A percentile compares a stretch with the other conserved stretches of the same genome.
These are phyloP conservation scores for Fagopyrum tataricum DNA, from an alignment of 148 eudicot genomes.

Conservation along the genomic window DNA sequence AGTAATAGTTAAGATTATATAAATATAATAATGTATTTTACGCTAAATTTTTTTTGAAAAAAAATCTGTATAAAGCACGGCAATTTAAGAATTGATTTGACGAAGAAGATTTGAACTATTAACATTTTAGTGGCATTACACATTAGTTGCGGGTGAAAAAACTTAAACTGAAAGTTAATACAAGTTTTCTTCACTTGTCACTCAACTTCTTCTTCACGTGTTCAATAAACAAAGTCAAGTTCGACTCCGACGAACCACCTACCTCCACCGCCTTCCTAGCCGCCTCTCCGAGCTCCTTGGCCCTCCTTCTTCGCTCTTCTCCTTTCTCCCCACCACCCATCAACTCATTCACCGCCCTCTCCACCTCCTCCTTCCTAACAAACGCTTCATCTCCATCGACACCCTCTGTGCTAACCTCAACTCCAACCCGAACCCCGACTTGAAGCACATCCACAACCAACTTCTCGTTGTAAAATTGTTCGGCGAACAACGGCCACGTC, in stretches of 20 bases:
- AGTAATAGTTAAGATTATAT: too few relatives aligned
- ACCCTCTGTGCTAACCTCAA: constrained; percentile 5
- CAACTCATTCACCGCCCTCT: constrained; percentile 19
- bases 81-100: too few relatives aligned
- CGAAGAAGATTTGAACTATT: too few relatives aligned
- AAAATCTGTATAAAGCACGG: too few relatives aligned
- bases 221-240: neutral
- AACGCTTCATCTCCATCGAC: constrained; percentile 13
- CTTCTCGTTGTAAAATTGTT: constrained; percentile 32
- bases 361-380: constrained; percentile 19
- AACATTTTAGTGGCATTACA: too few relatives aligned
- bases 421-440: constrained; percentile 22
- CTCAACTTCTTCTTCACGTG: neutral
- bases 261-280: constrained; percentile 21
- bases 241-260: constrained; percentile 25
- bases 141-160: too few relatives aligned
- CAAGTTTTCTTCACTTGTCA: neutral
- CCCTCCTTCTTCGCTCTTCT: constrained; percentile 13
- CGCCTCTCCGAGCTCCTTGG: constrained; percentile 17
- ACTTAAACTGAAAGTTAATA: too few relatives aligned
- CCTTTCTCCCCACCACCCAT: constrained; percentile 5
- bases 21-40: too few relatives aligned
- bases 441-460: constrained; percentile 23
- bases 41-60: too few relatives aligned
- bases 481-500: constrained; percentile 30